A percentile compares a stretch with the other conserved stretches of the same genome.
Evolutionary conservation across 164 flowering plant species (phyloP).

Genomic region (Dillenia suffruticosa): DNA sequence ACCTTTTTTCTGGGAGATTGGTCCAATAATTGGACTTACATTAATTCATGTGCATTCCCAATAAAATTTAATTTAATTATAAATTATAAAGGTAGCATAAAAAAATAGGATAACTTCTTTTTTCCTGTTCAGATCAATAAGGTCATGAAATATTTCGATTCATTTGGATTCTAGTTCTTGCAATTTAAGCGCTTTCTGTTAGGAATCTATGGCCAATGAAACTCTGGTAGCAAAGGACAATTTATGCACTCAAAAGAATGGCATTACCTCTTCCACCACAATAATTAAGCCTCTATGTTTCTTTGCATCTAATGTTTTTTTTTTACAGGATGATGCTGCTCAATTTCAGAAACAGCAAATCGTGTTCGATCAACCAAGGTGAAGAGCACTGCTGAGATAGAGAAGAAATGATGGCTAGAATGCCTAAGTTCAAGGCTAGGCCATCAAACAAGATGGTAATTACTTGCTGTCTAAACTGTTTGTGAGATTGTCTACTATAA

Average conservation of each 20-base stretch:
- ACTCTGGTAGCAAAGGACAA: conserved; percentile 1
- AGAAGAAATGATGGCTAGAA: conserved; percentile 93
- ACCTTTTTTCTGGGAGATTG: too few species aligned
- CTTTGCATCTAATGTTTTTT: background rate
- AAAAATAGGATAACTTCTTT: too few species aligned
- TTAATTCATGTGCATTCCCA: too few species aligned
- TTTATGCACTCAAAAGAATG: conserved; percentile 9
- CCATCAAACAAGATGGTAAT: conserved; percentile 84
- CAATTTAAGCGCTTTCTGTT: background rate
- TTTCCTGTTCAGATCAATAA: too few species aligned
- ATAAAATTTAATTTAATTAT: too few species aligned
- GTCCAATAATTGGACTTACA: too few species aligned
- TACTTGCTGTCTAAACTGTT: background rate
- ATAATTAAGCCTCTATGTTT: too few species aligned
- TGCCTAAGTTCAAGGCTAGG: conserved; percentile 92
- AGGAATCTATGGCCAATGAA: conserved; percentile 16
- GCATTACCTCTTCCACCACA: too few species aligned
- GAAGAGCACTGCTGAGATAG: conserved; percentile 88
- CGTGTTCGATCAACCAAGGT: conserved; percentile 61
- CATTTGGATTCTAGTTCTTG: conserved; percentile 2
- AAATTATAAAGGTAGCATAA: too few species aligned
- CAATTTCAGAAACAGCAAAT: conserved; percentile 55
- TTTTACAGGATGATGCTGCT: conserved; percentile 33
- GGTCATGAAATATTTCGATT: too few species aligned
- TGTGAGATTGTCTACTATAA: background rate